phyloP scores from a whole-genome alignment of 441 rosid genomes.

The Geranium incanum region DNA sequence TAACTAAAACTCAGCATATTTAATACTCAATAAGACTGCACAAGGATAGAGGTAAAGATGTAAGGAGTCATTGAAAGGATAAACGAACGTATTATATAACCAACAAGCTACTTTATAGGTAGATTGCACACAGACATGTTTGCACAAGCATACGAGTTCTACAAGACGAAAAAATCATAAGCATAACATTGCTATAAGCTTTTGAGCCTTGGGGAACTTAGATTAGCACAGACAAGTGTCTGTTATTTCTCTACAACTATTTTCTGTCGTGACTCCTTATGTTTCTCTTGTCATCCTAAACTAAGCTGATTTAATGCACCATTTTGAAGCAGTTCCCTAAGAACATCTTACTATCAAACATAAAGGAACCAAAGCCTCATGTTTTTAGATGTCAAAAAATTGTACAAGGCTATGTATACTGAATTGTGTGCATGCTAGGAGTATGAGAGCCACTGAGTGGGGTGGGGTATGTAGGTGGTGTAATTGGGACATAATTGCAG shows the following conservation, averaged over 20 bases:
- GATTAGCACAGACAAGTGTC: neutral
- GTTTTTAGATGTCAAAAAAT: neutral
- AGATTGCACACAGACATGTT: neutral
- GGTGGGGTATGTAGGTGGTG: neutral
- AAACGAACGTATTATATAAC: neutral
- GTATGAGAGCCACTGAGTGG: neutral
- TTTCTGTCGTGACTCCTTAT: neutral
- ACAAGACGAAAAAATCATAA: neutral
- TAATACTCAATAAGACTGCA: neutral
- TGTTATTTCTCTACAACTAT: neutral
- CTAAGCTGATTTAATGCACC: neutral
- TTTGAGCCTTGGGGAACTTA: neutral
- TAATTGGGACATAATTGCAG: neutral
- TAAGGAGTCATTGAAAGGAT: too few relatives aligned
- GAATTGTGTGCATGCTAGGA: neutral
- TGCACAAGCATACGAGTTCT: neutral
- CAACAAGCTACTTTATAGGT: neutral
- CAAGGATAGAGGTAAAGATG: neutral
- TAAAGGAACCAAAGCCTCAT: neutral
- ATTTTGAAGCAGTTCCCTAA: neutral
- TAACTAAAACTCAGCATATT: constrained; percentile 17
- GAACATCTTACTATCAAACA: neutral
- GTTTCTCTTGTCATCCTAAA: neutral
- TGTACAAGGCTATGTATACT: neutral
- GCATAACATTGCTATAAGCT: neutral